Percentiles rank a stretch among this genome's conserved stretches.
phyloP scores from a whole-genome alignment of 257 asterid species.

The Ballota nigra region DNA sequence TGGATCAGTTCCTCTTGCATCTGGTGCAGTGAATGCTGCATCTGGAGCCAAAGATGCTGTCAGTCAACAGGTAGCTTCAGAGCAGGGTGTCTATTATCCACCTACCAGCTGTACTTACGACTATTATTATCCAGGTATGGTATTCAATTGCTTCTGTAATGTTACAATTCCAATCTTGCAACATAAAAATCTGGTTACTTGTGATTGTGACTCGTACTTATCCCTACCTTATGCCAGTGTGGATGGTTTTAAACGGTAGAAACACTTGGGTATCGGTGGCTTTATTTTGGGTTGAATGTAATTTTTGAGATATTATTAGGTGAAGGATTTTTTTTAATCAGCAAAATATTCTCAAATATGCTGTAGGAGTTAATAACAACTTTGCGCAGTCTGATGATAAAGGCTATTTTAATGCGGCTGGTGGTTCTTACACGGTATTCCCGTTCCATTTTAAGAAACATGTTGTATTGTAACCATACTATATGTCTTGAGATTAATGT shows the following conservation, averaged over 20 bases:
- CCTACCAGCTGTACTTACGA: slow-evolving; percentile 56
- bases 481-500: neutral
- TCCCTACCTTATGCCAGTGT: no score
- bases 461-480: neutral
- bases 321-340: neutral
- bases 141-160: slow-evolving; percentile 11
- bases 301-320: neutral
- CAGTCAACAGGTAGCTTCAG: slow-evolving; percentile 40
- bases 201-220: neutral
- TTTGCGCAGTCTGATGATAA: slow-evolving; percentile 56
- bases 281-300: neutral
- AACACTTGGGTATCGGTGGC: no score
- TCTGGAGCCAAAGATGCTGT: slow-evolving; percentile 33
- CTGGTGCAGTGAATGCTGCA: slow-evolving; percentile 35
- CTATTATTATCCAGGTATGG: slow-evolving; percentile 64
- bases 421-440: slow-evolving; percentile 44
- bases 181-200: neutral
- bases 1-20: slow-evolving; percentile 30
- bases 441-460: neutral
- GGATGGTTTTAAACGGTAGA: no score
- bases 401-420: slow-evolving; percentile 37
- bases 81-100: slow-evolving; percentile 51
- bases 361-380: slow-evolving; percentile 52
- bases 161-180: neutral
- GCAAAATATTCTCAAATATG: neutral